Evolutionary conservation across 2,329 filamentous ascomycete genomes (phyloP).

Genomic region (Venturia carpophila): DNA sequence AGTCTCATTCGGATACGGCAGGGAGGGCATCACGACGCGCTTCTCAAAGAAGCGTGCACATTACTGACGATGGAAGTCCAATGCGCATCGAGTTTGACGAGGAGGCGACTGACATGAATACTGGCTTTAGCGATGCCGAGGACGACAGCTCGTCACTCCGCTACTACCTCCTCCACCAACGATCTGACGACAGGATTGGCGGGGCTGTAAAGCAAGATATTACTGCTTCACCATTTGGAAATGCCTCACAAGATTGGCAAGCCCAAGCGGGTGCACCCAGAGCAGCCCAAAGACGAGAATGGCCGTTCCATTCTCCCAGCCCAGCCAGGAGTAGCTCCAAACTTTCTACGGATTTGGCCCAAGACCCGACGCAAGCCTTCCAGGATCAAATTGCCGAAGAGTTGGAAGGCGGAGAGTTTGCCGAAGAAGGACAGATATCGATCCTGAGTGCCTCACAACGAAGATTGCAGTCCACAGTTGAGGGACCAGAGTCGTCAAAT

Average conservation of each 20-base stretch:
- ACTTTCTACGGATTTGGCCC: not conserved
- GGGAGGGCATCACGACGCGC: not conserved
- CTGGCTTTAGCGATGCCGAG: not conserved
- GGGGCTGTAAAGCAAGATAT: not conserved
- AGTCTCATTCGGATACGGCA: not conserved
- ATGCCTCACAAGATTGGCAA: not conserved
- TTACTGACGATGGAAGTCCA: constrained; percentile 10
- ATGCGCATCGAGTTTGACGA: not conserved
- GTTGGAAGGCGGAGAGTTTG: not conserved
- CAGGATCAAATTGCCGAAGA: not conserved
- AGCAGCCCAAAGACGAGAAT: not conserved
- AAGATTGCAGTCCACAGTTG: not conserved
- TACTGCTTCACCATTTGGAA: not conserved
- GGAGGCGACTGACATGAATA: not conserved
- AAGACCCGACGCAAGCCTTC: not conserved
- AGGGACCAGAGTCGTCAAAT: not conserved
- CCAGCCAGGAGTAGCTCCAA: not conserved
- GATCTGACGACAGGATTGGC: not conserved
- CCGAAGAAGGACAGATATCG: not conserved
- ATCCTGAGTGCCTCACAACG: not conserved
- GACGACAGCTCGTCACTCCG: too few species aligned
- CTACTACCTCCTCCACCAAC: not conserved
- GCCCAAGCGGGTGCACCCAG: not conserved
- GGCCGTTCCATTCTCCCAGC: not conserved
- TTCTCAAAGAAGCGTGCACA: not conserved